Base-by-base conservation (phyloP, 108 stramenopile genomes). In the Pinguiococcus pyrenoidosus region DNA sequence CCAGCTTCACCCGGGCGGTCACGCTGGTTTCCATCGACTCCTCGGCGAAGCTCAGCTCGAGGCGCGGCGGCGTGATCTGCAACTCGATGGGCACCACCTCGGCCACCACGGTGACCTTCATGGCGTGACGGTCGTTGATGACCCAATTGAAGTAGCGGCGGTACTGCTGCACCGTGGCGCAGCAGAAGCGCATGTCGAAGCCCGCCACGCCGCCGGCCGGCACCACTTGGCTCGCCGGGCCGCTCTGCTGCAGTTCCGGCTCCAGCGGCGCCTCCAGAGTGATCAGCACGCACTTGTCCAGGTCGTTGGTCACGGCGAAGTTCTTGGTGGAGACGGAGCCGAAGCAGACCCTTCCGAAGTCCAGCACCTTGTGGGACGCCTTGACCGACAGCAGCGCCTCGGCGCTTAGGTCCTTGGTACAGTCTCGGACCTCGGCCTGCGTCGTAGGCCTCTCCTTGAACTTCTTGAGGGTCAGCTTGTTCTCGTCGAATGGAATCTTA, bases 371-470 rank as follows among this genome's bases (percentile, higher is more conserved):
- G 22, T 44, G 46, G 3, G 37, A 21, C 12, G 54, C 46, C 1
- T 3, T 3, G 13, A 67, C 22, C 23, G 9, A 1, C 12, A 43
- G 26, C 23, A 68, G 48, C 27, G 49, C 54, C 17, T 45, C 50
- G 26, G 55, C n/a, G 6, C 54, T 32, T n/a, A 72, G 48, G 23
- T 62, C 37, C 24, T 29, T 22, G 3, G 59, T 26, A 29, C 75
- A 76, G 59, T 76, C 72, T 8, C 57, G 29, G 4, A 54, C 35
- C 35, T 76, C 75, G 8, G 72, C 69, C 45, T 76, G 75, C 9
- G 75, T 74, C 17, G 68, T 41, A 2, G 75, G 76, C 24, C 22
- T 26, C 23, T 48, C 35, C 29, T 68, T 64, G 70, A 60, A 74
- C 40, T 77, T 77, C 35, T 64, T 58, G 35, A 23, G 22, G 37